Evolutionary conservation across 2,329 filamentous ascomycete species (phyloP), one percentile per base, ranked within the genome.

Genomic region (Claviceps monticola): DNA sequence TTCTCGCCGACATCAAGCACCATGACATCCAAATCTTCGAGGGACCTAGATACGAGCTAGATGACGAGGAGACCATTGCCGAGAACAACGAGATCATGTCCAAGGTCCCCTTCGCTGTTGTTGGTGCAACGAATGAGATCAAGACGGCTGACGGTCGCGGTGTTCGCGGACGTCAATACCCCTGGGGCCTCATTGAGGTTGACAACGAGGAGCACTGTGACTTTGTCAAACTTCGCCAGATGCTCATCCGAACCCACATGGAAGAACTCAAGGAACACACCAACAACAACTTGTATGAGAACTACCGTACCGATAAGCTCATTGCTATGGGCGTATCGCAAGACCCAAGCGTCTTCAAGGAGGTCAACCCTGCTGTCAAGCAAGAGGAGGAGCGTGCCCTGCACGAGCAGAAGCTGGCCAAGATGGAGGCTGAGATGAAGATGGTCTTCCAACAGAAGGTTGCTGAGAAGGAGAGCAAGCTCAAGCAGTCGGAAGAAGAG

Each of bases 401-500:
- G 61, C 93, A 98, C 79, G 93, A 98, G 75, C 90, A 96, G 79
- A 98, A 98, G 79, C 88, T 98, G 62, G 88, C 91, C 71, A 98
- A 98, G 88, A 98, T 98, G 93, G 93, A 98, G 73, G 83, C 89
- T 65, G 93, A 98, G 73, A 98, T 98, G 93, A 98, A 98, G 88
- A 95, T 96, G 88, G 93, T 98, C 61, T 98, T 98, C 88, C 93
- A 97, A 71, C 93, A 98, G 71, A 98, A 98, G 85, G 93, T 98
- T 36, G 83, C 88, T 59, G 93, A 98, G 73, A 98, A 98, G 79
- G 93, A 98, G 75, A 95, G 88, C 81, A 98, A 98, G 75, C 78
- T 98, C 69, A 95, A 95, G 76, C 93, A 97, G 75, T 95, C 89
- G 78, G 93, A 98, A 72, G 93, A 98, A 71, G 93, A 98, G 78